Conservation (phyloP, 202 grass and related monocot genomes). For the Zizania palustris region DNA sequence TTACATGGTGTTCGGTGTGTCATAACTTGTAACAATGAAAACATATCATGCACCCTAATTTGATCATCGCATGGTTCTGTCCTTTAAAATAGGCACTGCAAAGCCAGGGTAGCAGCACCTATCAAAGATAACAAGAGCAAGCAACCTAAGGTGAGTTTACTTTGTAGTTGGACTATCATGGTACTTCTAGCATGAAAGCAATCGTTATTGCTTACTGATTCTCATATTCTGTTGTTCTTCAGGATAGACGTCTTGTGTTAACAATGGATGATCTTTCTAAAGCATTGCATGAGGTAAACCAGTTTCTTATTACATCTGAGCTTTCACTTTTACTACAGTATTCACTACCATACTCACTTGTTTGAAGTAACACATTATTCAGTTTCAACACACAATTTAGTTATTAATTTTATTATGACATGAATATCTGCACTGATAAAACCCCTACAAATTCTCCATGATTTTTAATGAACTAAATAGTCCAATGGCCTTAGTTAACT, state of each 20-base stretch:
- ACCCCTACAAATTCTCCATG: neutral
- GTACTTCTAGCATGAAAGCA: neutral
- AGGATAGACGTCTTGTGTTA: slow-evolving; percentile 96
- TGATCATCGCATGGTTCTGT: slow-evolving; percentile 32
- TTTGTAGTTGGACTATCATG: slow-evolving; percentile 9
- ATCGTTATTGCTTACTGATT: slow-evolving; percentile 37
- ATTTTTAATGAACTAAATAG: too few relatives aligned
- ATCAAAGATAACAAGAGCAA: slow-evolving; percentile 99
- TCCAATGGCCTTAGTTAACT: too few relatives aligned
- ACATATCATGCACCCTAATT: slow-evolving; percentile 14
- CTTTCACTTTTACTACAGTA: too few relatives aligned
- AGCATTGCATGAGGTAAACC: slow-evolving; percentile 77
- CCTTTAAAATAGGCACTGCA: slow-evolving; percentile 76
- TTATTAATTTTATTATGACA: slow-evolving; percentile 21
- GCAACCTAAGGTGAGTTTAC: slow-evolving; percentile 74
- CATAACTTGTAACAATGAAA: neutral
- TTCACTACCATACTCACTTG: too few relatives aligned
- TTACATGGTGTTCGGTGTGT: neutral
- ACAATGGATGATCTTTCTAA: slow-evolving; percentile 99
- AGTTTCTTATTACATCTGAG: neutral
- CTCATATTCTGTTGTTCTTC: slow-evolving; percentile 12
- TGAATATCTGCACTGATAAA: slow-evolving; percentile 19
- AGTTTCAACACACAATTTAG: neutral
- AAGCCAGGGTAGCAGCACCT: slow-evolving; percentile 84
- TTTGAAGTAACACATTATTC: neutral